phyloP scores from a whole-genome alignment of 2,329 filamentous ascomycete species.

The Ophiosphaerella herpotricha region DNA sequence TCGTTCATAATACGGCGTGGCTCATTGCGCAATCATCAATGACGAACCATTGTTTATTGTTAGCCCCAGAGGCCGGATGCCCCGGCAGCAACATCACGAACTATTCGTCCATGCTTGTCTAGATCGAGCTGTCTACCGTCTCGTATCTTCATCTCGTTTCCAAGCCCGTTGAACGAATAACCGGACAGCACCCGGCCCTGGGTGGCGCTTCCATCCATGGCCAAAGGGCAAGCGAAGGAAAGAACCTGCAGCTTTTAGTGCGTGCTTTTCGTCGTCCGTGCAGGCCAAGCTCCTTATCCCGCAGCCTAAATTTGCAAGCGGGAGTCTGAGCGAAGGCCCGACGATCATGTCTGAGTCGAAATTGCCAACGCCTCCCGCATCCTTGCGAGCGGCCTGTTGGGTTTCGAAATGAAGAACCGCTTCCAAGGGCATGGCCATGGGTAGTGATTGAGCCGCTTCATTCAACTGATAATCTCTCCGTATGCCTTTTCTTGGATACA shows the following conservation, averaged over 20 bases:
- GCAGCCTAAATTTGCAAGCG: conserved; percentile 40
- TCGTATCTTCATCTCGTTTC: conserved; percentile 32
- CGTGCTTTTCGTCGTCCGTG: conserved; percentile 39
- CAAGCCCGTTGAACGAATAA: conserved; percentile 34
- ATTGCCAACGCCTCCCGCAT: conserved; percentile 24
- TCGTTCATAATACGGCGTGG: conserved; percentile 24
- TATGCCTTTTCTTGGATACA: conserved; percentile 4
- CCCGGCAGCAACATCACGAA: not conserved
- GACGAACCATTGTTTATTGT: conserved; percentile 9
- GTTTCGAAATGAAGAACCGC: conserved; percentile 14
- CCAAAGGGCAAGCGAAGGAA: conserved; percentile 30
- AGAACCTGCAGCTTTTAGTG: conserved; percentile 33
- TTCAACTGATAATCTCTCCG: conserved; percentile 8
- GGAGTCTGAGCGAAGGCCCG: conserved; percentile 40
- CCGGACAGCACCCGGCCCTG: conserved; percentile 20
- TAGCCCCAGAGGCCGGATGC: conserved; percentile 4
- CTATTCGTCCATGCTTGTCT: conserved; percentile 12
- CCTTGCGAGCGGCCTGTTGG: conserved; percentile 14
- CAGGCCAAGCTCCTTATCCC: conserved; percentile 40
- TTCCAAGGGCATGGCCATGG: conserved; percentile 17
- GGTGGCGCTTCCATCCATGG: conserved; percentile 20
- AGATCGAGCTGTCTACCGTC: conserved; percentile 34
- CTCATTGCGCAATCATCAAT: conserved; percentile 28
- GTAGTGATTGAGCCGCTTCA: conserved; percentile 12
- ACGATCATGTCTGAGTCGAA: conserved; percentile 37